Base-by-base conservation (phyloP, 257 asterid species). In the Lavandula angustifolia region DNA sequence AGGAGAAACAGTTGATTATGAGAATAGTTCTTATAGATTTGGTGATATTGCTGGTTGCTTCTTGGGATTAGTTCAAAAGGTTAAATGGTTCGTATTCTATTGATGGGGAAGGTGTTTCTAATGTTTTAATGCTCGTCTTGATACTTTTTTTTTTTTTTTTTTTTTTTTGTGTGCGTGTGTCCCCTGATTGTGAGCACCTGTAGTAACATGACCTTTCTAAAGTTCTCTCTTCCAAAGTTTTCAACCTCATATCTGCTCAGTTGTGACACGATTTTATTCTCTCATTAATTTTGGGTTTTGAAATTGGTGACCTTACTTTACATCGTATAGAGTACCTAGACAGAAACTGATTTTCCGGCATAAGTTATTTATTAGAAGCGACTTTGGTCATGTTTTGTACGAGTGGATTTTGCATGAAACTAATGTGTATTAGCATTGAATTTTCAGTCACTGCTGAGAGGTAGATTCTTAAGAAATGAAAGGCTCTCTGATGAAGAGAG, bases 401-500 rank as follows among this genome's bases (percentile, higher is more conserved):
- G 32, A 33, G 32, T 5, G 55, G 74, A 70, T 40, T 78, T 76
- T 73, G 82, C 81, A 17, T 56, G 48, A 61, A 58, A 18, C 65
- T 73, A 68, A 60, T 59, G 66, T 32, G 41, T 67, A 32, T 66
- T 40, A 48, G 42, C 70, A 14, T 66, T 75, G 34, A 54, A 59
- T 75, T 70, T 73, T 48, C 88, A 92, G 96, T 84, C 98, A 18
- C 82, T 92, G 52, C 95, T 92, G 66, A 82, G 98, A 80, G 98
- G 96, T 53, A 83, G 96, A 73, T 92, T 92, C 74, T 73, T 92
- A 76, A 83, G 95, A 72, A 85, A 87, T 74, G 96, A 87, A 75
- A 79, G 86, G 81, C 83, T 92, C 34, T 76, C 75, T 17, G 96
- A 79, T 82, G 90, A 82, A 64, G 92, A 81, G 77, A 85, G 95